Conservation (phyloP, 495 filamentous ascomycete species). For the Parmelia sp. region DNA sequence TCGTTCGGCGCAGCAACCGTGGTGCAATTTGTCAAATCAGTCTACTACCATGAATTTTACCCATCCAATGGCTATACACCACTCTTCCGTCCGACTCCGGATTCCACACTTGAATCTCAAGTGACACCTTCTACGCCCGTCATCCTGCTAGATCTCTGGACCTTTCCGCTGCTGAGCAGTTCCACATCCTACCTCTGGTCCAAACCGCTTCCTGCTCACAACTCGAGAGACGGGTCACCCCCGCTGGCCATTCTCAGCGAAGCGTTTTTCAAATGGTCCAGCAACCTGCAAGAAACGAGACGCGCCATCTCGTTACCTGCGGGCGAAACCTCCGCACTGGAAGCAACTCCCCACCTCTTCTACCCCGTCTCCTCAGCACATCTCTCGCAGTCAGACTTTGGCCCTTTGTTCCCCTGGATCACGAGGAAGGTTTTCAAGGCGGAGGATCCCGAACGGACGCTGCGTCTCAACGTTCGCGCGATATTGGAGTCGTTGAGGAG, state of each 20-base stretch:
- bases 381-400: constrained; percentile 70
- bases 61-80: constrained; percentile 33
- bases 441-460: constrained; percentile 54
- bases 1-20: constrained; percentile 68
- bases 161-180: constrained; percentile 52
- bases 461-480: constrained; percentile 59
- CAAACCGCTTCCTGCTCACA: constrained; percentile 56
- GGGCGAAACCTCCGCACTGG: constrained; percentile 1
- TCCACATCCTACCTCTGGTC: constrained; percentile 50
- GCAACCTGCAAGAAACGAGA: constrained; percentile 55
- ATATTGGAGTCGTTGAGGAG: constrained; percentile 54
- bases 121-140: constrained; percentile 55
- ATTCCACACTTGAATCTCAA: constrained; percentile 49
- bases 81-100: constrained; percentile 44
- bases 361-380: constrained; percentile 60
- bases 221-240: constrained; percentile 40
- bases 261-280: constrained; percentile 65
- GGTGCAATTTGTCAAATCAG: constrained; percentile 65
- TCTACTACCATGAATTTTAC: constrained; percentile 46
- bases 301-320: constrained; percentile 42
- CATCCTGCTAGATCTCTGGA: constrained; percentile 69
- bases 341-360: constrained; percentile 49
- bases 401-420: constrained; percentile 65
- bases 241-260: constrained; percentile 61
- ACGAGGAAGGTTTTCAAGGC: constrained; percentile 51